These are phyloP conservation scores for Clathrus columnatus DNA, from an alignment of 768 basidiomycete species.

Conservation along the genomic window DNA sequence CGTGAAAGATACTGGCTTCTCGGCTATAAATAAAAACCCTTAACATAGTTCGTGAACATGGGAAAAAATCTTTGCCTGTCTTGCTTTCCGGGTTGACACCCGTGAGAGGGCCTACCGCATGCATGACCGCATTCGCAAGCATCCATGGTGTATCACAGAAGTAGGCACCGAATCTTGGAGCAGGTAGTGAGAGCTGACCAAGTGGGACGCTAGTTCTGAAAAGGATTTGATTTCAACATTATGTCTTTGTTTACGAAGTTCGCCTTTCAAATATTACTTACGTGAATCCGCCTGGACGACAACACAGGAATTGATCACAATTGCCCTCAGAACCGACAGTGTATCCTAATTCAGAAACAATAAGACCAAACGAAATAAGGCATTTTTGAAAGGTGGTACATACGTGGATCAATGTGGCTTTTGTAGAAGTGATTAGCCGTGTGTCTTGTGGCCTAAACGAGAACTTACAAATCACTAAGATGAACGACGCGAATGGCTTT, in stretches of 20 bases:
- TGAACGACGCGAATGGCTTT: slow-evolving; percentile 1
- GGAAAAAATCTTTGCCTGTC: neutral
- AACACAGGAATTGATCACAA: slow-evolving; percentile 18
- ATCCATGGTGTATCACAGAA: slow-evolving; percentile 20
- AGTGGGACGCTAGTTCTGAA: neutral
- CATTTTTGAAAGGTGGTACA: neutral
- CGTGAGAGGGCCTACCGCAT: slow-evolving; percentile 19
- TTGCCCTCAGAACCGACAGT: slow-evolving; percentile 19
- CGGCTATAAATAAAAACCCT: neutral
- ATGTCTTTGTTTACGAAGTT: neutral
- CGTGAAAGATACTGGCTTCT: slow-evolving; percentile 11
- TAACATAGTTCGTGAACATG: neutral
- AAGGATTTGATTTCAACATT: neutral
- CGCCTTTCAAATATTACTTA: neutral
- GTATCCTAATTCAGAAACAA: slow-evolving; percentile 16
- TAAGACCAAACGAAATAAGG: no score
- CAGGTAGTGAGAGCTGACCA: slow-evolving; percentile 13
- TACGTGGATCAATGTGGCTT: slow-evolving; percentile 19
- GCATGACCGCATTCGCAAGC: slow-evolving; percentile 17
- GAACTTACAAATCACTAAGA: slow-evolving; percentile 10
- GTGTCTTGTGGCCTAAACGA: neutral
- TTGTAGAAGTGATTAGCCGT: neutral
- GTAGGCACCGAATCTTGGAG: slow-evolving; percentile 20
- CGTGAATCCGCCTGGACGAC: slow-evolving; percentile 12
- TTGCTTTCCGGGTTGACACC: slow-evolving; percentile 11